Conservation (phyloP, 2,329 filamentous ascomycete genomes). For the Clarireedia paspali region DNA sequence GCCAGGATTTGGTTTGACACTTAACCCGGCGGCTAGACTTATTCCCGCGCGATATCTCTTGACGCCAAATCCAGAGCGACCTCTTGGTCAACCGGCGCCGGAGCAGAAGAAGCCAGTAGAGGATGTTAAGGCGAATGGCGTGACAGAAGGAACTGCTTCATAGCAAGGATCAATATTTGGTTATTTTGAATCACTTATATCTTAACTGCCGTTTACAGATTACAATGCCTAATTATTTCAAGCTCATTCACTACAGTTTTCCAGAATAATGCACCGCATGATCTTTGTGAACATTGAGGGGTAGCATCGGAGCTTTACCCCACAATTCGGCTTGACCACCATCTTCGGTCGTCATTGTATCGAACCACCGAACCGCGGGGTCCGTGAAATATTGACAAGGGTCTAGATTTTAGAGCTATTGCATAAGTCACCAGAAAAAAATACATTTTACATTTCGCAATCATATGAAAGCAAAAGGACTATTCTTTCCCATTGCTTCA, state of each 20-base stretch:
- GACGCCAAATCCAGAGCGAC: slow-evolving; percentile 51
- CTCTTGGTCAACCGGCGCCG: slow-evolving; percentile 28
- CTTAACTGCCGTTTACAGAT: not conserved
- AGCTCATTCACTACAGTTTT: not conserved
- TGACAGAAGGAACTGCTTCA: slow-evolving; percentile 19
- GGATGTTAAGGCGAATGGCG: slow-evolving; percentile 30
- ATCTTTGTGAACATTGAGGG: not conserved
- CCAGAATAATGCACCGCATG: too few relatives aligned
- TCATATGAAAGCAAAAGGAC: not conserved
- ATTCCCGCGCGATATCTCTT: slow-evolving; percentile 70
- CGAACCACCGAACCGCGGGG: slow-evolving; percentile 23
- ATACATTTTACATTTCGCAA: not conserved
- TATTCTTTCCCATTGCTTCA: too few relatives aligned
- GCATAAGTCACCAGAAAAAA: not conserved
- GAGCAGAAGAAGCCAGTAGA: slow-evolving; percentile 19
- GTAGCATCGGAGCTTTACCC: not conserved
- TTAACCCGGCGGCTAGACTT: slow-evolving; percentile 70
- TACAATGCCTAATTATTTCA: not conserved
- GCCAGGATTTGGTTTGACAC: slow-evolving; percentile 81
- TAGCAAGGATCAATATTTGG: not conserved
- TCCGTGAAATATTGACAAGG: slow-evolving; percentile 1
- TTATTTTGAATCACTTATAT: not conserved
- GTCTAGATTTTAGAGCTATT: not conserved
- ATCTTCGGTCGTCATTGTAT: slow-evolving; percentile 13
- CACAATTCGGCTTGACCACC: not conserved